Percentiles rank a stretch among this genome's conserved stretches.
These are phyloP conservation scores for Amauroascus verrucosus DNA, from an alignment of 2,329 filamentous ascomycete species.

Conservation along the genomic window DNA sequence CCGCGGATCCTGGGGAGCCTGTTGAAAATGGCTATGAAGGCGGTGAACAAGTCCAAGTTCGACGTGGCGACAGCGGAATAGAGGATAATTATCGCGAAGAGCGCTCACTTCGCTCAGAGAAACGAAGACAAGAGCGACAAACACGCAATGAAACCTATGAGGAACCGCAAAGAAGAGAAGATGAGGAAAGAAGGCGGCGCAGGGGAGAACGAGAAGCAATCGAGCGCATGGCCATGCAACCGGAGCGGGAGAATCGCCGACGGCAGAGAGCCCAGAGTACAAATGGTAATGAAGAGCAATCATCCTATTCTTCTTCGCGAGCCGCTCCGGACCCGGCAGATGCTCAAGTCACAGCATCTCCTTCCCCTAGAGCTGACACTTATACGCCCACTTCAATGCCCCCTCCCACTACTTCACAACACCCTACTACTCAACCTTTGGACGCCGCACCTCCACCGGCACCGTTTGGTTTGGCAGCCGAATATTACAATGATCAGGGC, in stretches of 20 bases:
- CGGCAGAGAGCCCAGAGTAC: background rate
- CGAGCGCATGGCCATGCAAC: background rate
- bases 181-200: background rate
- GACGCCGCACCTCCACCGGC: constrained; percentile 10
- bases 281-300: background rate
- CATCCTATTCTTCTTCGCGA: constrained; percentile 3
- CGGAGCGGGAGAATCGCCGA: background rate
- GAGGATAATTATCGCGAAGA: constrained; percentile 8
- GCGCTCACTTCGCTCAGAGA: constrained; percentile 12
- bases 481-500: constrained; percentile 54
- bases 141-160: constrained; percentile 9
- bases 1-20: constrained; percentile 26
- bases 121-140: constrained; percentile 3
- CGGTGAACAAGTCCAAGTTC: constrained; percentile 11
- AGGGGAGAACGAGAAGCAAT: constrained; percentile 2
- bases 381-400: background rate
- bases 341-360: background rate
- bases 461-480: constrained; percentile 46
- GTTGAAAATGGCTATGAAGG: constrained; percentile 21
- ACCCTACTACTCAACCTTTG: background rate
- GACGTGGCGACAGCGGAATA: constrained; percentile 7
- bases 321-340: background rate
- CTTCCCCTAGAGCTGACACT: background rate
- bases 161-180: background rate
- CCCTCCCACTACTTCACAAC: background rate